Percentiles rank a stretch among this genome's conserved stretches.
Evolutionary conservation across 306 rosid genomes (phyloP).

Genomic region (Sesbania bispinosa): DNA sequence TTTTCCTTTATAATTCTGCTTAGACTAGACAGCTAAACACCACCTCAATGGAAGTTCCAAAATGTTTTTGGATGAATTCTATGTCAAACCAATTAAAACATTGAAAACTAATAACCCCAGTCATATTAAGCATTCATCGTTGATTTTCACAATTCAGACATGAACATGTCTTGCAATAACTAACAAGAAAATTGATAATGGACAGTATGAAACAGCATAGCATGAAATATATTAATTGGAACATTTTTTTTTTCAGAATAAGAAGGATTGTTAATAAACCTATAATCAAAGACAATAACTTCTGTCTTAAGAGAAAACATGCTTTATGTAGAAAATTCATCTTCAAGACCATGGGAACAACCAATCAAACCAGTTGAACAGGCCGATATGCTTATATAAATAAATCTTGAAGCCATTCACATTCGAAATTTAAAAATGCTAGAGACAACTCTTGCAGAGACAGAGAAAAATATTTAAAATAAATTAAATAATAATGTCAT

Average conservation of each 20-base stretch:
- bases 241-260: constrained; percentile 13
- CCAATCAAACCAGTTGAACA: constrained; percentile 11
- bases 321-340: background rate
- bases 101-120: constrained; percentile 13
- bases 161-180: background rate
- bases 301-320: background rate
- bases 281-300: background rate
- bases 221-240: background rate
- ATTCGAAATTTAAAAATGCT: background rate
- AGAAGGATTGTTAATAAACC: constrained; percentile 1
- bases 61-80: background rate
- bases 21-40: background rate
- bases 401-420: background rate
- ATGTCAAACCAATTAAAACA: constrained; percentile 6
- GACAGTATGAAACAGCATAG: background rate
- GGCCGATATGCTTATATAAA: background rate
- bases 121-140: background rate
- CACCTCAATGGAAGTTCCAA: background rate
- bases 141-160: background rate
- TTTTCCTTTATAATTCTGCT: constrained; percentile 11
- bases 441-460: background rate
- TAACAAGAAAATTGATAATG: background rate
- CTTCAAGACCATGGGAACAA: constrained; percentile 1
- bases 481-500: too few relatives aligned
- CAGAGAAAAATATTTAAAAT: background rate